Conservation (phyloP, 1,139 yeast genomes). For the Pichia sp. region DNA sequence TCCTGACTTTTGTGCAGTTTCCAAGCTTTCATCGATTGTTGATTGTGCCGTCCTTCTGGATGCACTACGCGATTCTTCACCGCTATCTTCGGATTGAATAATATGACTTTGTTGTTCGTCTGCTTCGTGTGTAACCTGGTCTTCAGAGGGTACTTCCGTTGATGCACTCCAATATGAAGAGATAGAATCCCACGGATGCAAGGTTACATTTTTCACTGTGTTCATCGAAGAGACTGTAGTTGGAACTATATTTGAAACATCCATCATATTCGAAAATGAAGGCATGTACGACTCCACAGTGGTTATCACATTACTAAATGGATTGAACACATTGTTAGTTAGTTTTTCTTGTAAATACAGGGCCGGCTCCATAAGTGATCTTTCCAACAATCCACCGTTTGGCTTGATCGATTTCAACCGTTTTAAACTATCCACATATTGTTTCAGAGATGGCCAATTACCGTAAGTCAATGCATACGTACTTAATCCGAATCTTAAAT, state of each 20-base stretch:
- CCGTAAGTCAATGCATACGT: slow-evolving; percentile 25
- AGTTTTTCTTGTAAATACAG: slow-evolving; percentile 27
- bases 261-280: slow-evolving; percentile 5
- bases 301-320: slow-evolving; percentile 25
- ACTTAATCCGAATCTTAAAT: slow-evolving; percentile 28
- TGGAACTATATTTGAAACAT: slow-evolving; percentile 4
- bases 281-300: slow-evolving; percentile 25
- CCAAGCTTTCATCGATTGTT: slow-evolving; percentile 16
- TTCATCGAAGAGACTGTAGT: slow-evolving; percentile 9
- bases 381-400: slow-evolving; percentile 25
- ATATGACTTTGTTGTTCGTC: too few species aligned
- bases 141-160: too few species aligned
- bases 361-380: slow-evolving; percentile 30
- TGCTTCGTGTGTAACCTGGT: too few species aligned
- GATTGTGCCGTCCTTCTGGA: slow-evolving; percentile 2
- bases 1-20: slow-evolving; percentile 20
- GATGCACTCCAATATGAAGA: slow-evolving; percentile 9
- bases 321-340: slow-evolving; percentile 29
- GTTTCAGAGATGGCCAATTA: slow-evolving; percentile 28
- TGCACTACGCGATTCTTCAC: slow-evolving; percentile 1
- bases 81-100: not conserved
- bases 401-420: slow-evolving; percentile 20
- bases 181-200: slow-evolving; percentile 13
- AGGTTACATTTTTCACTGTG: slow-evolving; percentile 3
- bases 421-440: slow-evolving; percentile 20